Evolutionary conservation across 2,329 filamentous ascomycete species (phyloP).

Genomic region (Colletotrichum neosansevieriae): DNA sequence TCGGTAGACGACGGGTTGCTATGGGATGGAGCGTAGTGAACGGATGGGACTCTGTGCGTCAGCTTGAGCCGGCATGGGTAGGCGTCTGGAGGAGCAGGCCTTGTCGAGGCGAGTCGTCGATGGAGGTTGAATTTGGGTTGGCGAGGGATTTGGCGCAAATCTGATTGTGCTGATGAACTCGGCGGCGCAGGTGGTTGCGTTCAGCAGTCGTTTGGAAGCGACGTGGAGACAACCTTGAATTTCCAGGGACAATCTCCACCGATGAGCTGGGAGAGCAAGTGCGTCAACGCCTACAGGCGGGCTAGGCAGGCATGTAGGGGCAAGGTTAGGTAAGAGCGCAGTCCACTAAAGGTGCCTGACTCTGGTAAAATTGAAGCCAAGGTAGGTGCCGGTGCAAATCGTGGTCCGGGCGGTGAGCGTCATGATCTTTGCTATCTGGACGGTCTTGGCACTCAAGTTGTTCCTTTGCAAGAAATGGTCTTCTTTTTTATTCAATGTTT

Average conservation of each 20-base stretch:
- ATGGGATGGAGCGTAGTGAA: constrained; percentile 54
- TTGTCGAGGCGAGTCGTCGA: constrained; percentile 11
- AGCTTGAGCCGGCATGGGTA: constrained; percentile 55
- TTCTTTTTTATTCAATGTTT: too few relatives aligned
- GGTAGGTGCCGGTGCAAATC: background rate
- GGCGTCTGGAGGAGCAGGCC: constrained; percentile 39
- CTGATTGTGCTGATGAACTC: constrained; percentile 17
- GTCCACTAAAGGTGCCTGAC: too few relatives aligned
- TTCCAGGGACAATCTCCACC: constrained; percentile 7
- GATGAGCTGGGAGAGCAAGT: background rate
- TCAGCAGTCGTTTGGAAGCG: constrained; percentile 14
- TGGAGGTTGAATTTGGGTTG: constrained; percentile 4
- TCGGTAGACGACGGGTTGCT: constrained; percentile 50
- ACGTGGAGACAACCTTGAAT: constrained; percentile 2
- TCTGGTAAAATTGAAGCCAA: too few relatives aligned
- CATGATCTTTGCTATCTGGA: constrained; percentile 2
- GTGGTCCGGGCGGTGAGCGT: constrained; percentile 23
- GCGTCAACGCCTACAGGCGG: background rate
- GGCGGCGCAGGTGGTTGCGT: constrained; percentile 19
- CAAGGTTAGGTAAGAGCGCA: background rate
- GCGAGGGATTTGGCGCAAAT: constrained; percentile 23
- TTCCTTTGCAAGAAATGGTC: too few relatives aligned
- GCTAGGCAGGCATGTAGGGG: background rate
- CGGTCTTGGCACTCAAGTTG: too few relatives aligned
- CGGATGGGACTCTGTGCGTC: constrained; percentile 50